Base-by-base conservation (phyloP, 1,139 yeast genomes). In the Zygoascus hellenicus region DNA sequence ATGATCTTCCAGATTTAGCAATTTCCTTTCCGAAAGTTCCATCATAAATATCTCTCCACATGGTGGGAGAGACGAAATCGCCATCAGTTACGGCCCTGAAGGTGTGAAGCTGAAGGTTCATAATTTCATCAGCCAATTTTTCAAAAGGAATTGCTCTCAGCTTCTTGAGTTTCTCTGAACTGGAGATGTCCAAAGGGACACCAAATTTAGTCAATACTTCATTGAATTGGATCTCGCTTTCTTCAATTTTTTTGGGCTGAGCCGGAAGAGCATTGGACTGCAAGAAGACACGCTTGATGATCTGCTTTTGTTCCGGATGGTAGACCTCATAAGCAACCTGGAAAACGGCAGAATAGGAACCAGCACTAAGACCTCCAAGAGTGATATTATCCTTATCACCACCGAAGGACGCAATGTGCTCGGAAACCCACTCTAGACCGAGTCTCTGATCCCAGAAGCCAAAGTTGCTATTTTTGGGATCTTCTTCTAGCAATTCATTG, bases 401-500 rank as follows among this genome's bases (percentile, higher is more conserved):
- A 35, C 69, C 68, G 51, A 67, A 65, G 30, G 49, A 51, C 2
- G 26, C 48, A 42, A 67, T 66, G 49, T 68, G 59, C 45, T 54
- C 51, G 29, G 57, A 55, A 1, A 60, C 61, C 71, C 72, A 68
- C 41, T 64, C 60, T 6, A 66, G 43, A 1, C 63, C 70, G 26
- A 51, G 38, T 19, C 59, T 52, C 51, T 66, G 71, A 51, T 74
- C 77, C 71, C 74, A 70, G 49, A 71, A 62, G 4, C 75, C 75
- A 45, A 69, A 65, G 49, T 71, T 71, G 6, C 70, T 56, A 48
- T 54, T 58, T 48, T 47, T 55, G 36, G 49, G 56, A 50, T 58
- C 57, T 42, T 62, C 66, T 29, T 61, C 64, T 0, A 58, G 40
- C 32, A 65, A 50, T 39, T 64, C 68, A 34, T 60, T 54, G 10